Evolutionary conservation across 768 basidiomycete species (phyloP).

Genomic region (Lactarius tabidus): DNA sequence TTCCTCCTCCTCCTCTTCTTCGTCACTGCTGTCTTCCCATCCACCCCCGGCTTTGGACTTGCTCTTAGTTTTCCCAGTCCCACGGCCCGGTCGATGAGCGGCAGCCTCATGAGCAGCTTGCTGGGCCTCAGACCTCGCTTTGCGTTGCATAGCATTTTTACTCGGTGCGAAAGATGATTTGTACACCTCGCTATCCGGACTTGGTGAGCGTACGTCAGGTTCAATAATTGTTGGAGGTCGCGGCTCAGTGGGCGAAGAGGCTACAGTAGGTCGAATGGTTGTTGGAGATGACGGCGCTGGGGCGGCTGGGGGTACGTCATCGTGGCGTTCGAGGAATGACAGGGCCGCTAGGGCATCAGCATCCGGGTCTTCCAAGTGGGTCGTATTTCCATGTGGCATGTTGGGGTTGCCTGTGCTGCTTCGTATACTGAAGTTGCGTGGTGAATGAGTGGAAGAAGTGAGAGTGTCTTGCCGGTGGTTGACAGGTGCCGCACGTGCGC

Average conservation of each 20-base stretch:
- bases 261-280: constrained; percentile 30
- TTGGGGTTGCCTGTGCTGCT: constrained; percentile 13
- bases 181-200: constrained; percentile 40
- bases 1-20: constrained; percentile 71
- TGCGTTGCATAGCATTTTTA: constrained; percentile 77
- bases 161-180: constrained; percentile 88
- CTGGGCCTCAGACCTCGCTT: constrained; percentile 78
- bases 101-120: constrained; percentile 80
- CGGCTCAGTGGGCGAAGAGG: constrained; percentile 31
- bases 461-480: constrained; percentile 18
- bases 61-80: constrained; percentile 38
- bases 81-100: constrained; percentile 66
- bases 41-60: constrained; percentile 41
- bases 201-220: constrained; percentile 30
- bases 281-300: constrained; percentile 28
- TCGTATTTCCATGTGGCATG: background rate
- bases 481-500: constrained; percentile 68
- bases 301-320: constrained; percentile 29
- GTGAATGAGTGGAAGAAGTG: constrained; percentile 3
- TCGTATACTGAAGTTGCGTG: constrained; percentile 22
- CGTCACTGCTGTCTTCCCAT: constrained; percentile 73
- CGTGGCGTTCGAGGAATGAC: constrained; percentile 62
- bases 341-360: constrained; percentile 76
- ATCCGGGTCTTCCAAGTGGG: constrained; percentile 44
- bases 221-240: constrained; percentile 30